phyloP scores from a whole-genome alignment of 208 protist species.

The Novymonas esmeraldas region DNA sequence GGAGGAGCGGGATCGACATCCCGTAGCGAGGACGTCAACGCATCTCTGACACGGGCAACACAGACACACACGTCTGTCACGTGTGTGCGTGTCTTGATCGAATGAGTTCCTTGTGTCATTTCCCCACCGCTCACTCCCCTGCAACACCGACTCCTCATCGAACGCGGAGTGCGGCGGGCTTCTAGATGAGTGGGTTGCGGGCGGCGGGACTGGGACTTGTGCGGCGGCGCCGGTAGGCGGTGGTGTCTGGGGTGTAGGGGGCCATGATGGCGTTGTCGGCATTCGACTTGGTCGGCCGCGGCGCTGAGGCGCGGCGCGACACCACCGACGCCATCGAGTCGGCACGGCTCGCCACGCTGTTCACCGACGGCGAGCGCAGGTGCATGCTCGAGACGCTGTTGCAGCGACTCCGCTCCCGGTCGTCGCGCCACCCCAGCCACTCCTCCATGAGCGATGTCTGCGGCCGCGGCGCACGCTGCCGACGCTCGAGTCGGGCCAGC shows the following conservation, averaged over 20 bases:
- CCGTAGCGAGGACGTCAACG: too few relatives aligned
- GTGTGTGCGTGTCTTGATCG: too few relatives aligned
- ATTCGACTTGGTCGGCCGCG: slow-evolving; percentile 75
- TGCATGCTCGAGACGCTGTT: slow-evolving; percentile 27
- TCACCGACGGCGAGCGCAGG: slow-evolving; percentile 30
- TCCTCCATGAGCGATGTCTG: slow-evolving; percentile 69
- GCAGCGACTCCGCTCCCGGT: slow-evolving; percentile 27
- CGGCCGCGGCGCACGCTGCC: slow-evolving; percentile 17
- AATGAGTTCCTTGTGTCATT: too few relatives aligned
- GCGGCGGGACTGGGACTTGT: slow-evolving; percentile 9
- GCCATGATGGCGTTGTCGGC: slow-evolving; percentile 26
- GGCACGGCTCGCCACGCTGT: slow-evolving; percentile 51
- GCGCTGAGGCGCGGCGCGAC: slow-evolving; percentile 62
- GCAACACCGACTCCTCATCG: too few relatives aligned
- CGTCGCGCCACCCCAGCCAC: slow-evolving; percentile 67
- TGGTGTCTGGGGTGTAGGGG: slow-evolving; percentile 30
- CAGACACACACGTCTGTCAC: too few relatives aligned
- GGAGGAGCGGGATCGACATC: too few relatives aligned
- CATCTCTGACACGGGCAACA: too few relatives aligned
- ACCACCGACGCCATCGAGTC: slow-evolving; percentile 65
- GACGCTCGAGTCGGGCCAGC: slow-evolving; percentile 34
- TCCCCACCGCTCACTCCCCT: too few relatives aligned
- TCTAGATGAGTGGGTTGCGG: slow-evolving; percentile 14
- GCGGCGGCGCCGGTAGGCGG: slow-evolving; percentile 9
- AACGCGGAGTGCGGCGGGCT: too few relatives aligned